Evolutionary conservation across 23 red algal genomes (phyloP), one percentile per base, ranked within the genome.

Genomic region (Agarophyton chilense): DNA sequence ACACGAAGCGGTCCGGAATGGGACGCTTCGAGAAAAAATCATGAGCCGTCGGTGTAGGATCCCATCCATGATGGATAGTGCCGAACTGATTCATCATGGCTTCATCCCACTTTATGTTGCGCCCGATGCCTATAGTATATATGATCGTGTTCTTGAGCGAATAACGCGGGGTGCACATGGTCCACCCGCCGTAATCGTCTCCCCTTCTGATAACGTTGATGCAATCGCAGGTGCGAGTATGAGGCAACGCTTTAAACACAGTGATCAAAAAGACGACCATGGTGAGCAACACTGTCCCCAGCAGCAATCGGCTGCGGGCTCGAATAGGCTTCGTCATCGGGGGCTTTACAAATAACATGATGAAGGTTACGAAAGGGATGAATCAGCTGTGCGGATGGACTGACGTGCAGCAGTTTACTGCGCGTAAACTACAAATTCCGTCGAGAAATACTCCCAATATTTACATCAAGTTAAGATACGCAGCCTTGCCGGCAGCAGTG

Each of bases 31-130:
- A 44, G n/a, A 79, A 77, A 54, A 87, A 94, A 40, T 85, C 72
- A 13, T 57, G 36, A 22, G 91, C 80, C 4, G 81, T 80, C 1
- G 91, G 91, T 0, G 91, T 94, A 32, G 91, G 91, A 41, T 94
- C 91, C 80, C 80, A 94, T 0, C 91, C 91, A 28, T 87, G 82
- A 35, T 94, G 91, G 24, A 74, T 44, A 7, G 91, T 94, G 53
- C 28, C 35, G 53, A 75, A 94, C 44, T 54, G 34, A 9, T 52
- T 42, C 22, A 94, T 86, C 68, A 94, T 94, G 42, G 67, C 81
- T 21, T 65, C 53, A 39, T 94, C 91, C 91, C 91, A 94, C 60
- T 79, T 55, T 38, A 94, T 86, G 81, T 94, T 94, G 67, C 72
- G 43, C 6, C 91, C 91, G n/a, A 94, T 50, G 28, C 91, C 91